These are phyloP conservation scores for Arabidopsis arenosa DNA, from an alignment of 345 rosid genomes.

Conservation along the genomic window DNA sequence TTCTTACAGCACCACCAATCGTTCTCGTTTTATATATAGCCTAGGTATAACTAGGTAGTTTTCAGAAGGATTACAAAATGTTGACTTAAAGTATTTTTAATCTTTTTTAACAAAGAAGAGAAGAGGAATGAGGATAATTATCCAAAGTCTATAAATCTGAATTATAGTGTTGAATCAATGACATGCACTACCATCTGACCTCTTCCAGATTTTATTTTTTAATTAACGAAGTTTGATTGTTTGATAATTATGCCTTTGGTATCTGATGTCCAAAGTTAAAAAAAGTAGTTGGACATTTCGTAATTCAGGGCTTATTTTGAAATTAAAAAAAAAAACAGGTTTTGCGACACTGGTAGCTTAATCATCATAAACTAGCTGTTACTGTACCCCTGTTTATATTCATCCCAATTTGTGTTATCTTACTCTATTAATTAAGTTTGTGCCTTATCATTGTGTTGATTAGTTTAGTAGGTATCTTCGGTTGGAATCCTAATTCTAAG, in stretches of 20 bases:
- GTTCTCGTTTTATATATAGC: not conserved
- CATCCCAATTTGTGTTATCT: not conserved
- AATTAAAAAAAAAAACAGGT: slow-evolving; percentile 44
- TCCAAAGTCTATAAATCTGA: slow-evolving; percentile 59
- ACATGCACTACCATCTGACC: slow-evolving; percentile 98
- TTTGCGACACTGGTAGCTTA: slow-evolving; percentile 81
- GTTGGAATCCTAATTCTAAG: not conserved
- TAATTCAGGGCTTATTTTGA: slow-evolving; percentile 63
- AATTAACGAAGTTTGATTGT: no score
- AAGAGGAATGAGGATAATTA: slow-evolving; percentile 67
- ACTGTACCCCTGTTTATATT: slow-evolving; percentile 67
- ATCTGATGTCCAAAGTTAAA: slow-evolving; percentile 68
- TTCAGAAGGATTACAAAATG: no score
- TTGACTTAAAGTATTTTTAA: no score
- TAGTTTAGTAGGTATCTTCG: not conserved
- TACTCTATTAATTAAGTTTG: not conserved
- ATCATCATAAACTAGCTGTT: slow-evolving; percentile 59
- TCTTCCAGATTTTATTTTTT: slow-evolving; percentile 20
- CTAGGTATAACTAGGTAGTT: no score
- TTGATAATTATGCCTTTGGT: slow-evolving; percentile 60
- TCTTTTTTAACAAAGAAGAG: not conserved
- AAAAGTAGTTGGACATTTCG: slow-evolving; percentile 68
- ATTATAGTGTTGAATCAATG: slow-evolving; percentile 55
- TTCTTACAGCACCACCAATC: not conserved
- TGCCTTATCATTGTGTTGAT: not conserved